These are phyloP conservation scores for Diaporthe capsici DNA, from an alignment of 2,329 filamentous ascomycete genomes.

Conservation along the genomic window DNA sequence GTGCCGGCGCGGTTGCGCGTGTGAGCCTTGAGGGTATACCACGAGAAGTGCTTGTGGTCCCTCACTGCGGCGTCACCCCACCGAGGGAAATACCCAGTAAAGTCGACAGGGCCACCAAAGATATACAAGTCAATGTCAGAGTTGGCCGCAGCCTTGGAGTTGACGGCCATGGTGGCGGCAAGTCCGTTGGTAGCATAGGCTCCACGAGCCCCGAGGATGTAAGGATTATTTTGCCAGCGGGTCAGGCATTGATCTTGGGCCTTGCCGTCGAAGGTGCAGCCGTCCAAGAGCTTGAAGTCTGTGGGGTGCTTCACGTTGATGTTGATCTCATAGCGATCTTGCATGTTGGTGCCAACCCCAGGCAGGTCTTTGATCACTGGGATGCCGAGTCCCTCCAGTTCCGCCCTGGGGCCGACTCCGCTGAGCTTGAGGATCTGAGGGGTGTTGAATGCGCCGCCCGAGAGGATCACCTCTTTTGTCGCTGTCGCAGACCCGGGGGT, in stretches of 20 bases:
- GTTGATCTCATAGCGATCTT: slow-evolving; percentile 68
- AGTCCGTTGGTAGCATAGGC: slow-evolving; percentile 54
- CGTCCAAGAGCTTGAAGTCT: slow-evolving; percentile 54
- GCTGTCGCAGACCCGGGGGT: slow-evolving; percentile 50
- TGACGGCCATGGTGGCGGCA: slow-evolving; percentile 50
- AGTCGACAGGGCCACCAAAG: slow-evolving; percentile 56
- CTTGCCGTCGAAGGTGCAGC: slow-evolving; percentile 52
- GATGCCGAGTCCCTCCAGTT: slow-evolving; percentile 56
- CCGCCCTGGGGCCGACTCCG: slow-evolving; percentile 59
- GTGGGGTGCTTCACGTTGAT: slow-evolving; percentile 58
- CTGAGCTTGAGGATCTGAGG: slow-evolving; percentile 68
- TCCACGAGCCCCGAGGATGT: slow-evolving; percentile 45
- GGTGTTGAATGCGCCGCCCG: slow-evolving; percentile 66
- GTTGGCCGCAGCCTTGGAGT: slow-evolving; percentile 47
- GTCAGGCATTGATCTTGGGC: slow-evolving; percentile 50
- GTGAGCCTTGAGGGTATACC: slow-evolving; percentile 71
- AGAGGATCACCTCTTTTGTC: slow-evolving; percentile 63
- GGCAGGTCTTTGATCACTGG: slow-evolving; percentile 66
- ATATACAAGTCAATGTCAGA: slow-evolving; percentile 52
- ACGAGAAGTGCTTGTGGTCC: slow-evolving; percentile 59
- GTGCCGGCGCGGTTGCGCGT: slow-evolving; percentile 73
- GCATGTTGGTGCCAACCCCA: slow-evolving; percentile 70
- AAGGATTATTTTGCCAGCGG: slow-evolving; percentile 44
- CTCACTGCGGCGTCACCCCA: slow-evolving; percentile 51
- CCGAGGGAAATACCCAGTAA: slow-evolving; percentile 57